Evolutionary conservation across 495 filamentous ascomycete genomes (phyloP), one percentile per base, ranked within the genome.

Genomic region (Penicillium subrubescens): DNA sequence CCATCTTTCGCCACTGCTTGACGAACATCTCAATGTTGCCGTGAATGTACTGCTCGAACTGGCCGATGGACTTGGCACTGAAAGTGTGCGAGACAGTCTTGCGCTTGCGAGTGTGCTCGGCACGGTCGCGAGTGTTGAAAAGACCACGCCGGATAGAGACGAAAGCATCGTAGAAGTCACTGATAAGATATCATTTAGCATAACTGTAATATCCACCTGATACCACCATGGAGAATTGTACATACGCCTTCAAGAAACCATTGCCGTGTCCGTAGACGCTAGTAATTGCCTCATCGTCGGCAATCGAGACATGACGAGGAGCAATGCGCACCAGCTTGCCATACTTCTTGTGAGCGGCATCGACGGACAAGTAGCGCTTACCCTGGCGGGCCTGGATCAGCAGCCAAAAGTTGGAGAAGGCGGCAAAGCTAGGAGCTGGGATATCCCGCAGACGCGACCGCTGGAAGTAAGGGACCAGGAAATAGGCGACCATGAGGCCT

Each of bases 1-100:
- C 68, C 3, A 92, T 68, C 19, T 76, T 74, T 70, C 90, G 89
- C 89, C 90, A 92, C 73, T 92, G 89, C 61, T 79, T 80, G 14
- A 90, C 89, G 54, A 96, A 89, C 29, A 86, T 76, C 69, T 90
- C 87, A 50, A 96, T 83, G 73, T 96, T 97, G 73, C 80, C 76
- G 71, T 90, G 84, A 73, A 96, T 94, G 77, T 94, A 97, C 60
- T 91, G 91, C 78, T 97, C 93, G 71, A 97, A 96, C 73, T 96
- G 89, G 64, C 83, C 81, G 65, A 97, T 84, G 21, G 84, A 88
- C 79, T 95, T 96, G 66, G 89, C 84, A 19, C 88, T 89, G 81
- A 97, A 97, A 19, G 91, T 94, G 75, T 96, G 92, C 1, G 92
- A 88, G 54, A 97, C 85, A 0, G 89, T 90, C 84, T 96, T 97